Base-by-base conservation (phyloP, 2,329 filamentous ascomycete genomes). In the Sporothrix inflata region DNA sequence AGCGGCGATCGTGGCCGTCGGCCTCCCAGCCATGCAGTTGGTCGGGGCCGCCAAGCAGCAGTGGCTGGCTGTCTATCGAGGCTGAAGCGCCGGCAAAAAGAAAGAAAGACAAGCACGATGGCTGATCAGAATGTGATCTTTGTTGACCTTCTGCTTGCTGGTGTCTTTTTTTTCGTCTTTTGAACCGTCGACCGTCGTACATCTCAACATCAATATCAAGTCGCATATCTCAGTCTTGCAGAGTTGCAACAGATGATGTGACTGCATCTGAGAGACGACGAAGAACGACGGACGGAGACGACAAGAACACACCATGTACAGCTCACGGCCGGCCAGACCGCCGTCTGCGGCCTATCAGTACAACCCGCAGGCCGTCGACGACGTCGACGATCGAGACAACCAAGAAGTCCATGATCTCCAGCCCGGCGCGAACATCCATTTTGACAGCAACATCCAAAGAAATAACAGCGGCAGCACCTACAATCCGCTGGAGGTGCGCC, bases 361-460 rank as follows among this genome's bases (percentile, higher is more conserved):
- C 72, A 79, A 77, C 69, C 71, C 76, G 34, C 79, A 80, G 74
- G 73, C 79, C 11, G 77, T 77, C 0, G 77, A 80, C 30, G 79
- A 80, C 40, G 65, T 76, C 61, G 75, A 79, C 55, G 74, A 78
- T 14, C 63, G 38, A 40, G 68, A 63, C 14, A n/a, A 27, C 34
- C 66, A 21, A 19, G 55, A 61, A 47, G 19, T 7, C 42, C 38
- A 42, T 49, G 63, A 24, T 19, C 53, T 42, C 21, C 49, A 24
- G 19, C 40, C 21, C 14, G 42, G 16, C 71, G 42, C 21, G 21
- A 69, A 3, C 61, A 21, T 16, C 27, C 27, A n/a, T 24, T 11
- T 11, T 12, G 55, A 8, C 27, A 38, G 55, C 30, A 40, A 38
- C 30, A 40, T 61, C 11, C 27, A 55, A 40, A 49, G 42, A 34